Conservation (phyloP, 2,329 filamentous ascomycete species). For the Ambrosiella xylebori region DNA sequence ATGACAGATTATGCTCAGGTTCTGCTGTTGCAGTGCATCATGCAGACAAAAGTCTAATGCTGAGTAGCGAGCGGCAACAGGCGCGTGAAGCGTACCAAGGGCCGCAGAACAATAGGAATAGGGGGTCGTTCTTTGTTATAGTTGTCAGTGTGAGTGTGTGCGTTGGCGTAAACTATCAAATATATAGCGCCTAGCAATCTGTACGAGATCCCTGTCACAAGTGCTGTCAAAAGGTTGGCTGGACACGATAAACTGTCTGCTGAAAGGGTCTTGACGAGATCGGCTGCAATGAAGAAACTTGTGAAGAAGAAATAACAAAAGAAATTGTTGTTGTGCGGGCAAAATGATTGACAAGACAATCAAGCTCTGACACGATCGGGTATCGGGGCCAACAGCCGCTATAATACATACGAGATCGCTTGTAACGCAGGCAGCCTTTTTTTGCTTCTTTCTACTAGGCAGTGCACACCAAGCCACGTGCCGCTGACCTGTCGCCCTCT, state of each 20-base stretch:
- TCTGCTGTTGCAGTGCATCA: background rate
- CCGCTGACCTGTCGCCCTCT: background rate
- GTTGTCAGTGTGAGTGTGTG: background rate
- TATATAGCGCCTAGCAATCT: background rate
- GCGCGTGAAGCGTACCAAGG: background rate
- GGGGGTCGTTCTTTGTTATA: background rate
- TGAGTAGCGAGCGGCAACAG: background rate
- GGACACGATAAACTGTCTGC: background rate
- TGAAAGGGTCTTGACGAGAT: background rate
- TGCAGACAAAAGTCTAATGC: background rate
- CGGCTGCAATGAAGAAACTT: background rate
- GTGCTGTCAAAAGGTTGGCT: background rate
- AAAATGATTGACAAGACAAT: background rate
- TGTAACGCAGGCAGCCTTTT: background rate
- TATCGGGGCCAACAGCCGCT: background rate
- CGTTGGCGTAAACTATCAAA: background rate
- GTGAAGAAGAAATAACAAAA: background rate
- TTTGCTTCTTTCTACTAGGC: background rate
- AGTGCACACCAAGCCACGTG: slow-evolving; percentile 1
- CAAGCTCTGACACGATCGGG: background rate
- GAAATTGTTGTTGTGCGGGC: background rate
- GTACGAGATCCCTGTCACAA: background rate
- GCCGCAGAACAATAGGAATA: background rate
- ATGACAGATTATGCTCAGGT: background rate
- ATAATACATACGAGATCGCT: background rate